Evolutionary conservation across 2,329 filamentous ascomycete species (phyloP), one percentile per base, ranked within the genome.

Genomic region (Lachnellula suecica): DNA sequence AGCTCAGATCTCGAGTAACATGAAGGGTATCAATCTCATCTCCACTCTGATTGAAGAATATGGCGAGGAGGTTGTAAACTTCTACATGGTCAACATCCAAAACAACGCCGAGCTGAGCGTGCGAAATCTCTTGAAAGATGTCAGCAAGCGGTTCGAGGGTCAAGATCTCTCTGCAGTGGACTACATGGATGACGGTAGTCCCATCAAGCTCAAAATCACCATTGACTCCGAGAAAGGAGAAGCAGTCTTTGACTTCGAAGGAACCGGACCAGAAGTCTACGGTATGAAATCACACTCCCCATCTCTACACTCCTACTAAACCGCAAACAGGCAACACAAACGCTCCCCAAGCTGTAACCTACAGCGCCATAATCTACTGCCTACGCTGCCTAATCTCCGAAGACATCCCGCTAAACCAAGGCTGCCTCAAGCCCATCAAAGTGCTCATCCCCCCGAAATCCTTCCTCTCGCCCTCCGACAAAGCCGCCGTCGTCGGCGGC

Each of bases 401-500:
- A 59, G 88, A 93, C 60, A 92, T 95, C 13, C 91, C 90, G 0
- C 79, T 95, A 4, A 95, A 95, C 72, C 90, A 95, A 71, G 90
- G 90, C 58, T 95, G 90, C 58, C 75, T 94, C 2, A 82, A 82
- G 45, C 89, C 90, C 0, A 88, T 94, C 62, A 79, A 83, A 49
- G 87, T 94, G 64, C 77, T 64, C 43, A 91, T 93, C 46, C 88
- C 89, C 0, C 79, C 83, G 7, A 82, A 83, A 58, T 87, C 82
- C 10, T 87, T 94, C 66, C 79, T 95, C 13, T 86, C 82, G 0
- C 90, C 90, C 0, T 88, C 85, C 0, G 85, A 87, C 65, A 84
- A 84, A 44, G 88, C 89, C 0, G 90, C 89, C 0, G 89, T 94
- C 0, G 89, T 93, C 0, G 89, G 89, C 42, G 89, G 89, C 50